Evolutionary conservation across 1,139 yeast genomes (phyloP).

Genomic region (Saccharomyces hybrid): DNA sequence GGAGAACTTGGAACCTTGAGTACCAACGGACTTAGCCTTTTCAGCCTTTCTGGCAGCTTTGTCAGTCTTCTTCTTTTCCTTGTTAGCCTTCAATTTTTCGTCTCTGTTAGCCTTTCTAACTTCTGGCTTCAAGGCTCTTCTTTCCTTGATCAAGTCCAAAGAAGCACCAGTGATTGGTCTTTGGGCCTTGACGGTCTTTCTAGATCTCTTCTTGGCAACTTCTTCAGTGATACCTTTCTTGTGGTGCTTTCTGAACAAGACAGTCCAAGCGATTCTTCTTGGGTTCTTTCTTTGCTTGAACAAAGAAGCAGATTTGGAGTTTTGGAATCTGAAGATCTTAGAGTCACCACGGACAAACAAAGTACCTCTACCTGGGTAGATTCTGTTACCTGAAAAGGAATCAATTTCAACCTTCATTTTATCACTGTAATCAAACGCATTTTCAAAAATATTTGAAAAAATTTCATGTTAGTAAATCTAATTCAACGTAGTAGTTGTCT

Average conservation of each 20-base stretch:
- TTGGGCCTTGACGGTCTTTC: constrained; percentile 97
- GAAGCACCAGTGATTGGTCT: constrained; percentile 99
- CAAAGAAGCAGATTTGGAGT: constrained; percentile 94
- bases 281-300: constrained; percentile 99
- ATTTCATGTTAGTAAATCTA: not conserved
- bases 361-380: constrained; percentile 99
- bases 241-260: constrained; percentile 99
- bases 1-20: constrained; percentile 60
- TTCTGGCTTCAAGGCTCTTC: constrained; percentile 93
- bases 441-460: not conserved
- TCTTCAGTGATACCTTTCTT: constrained; percentile 99
- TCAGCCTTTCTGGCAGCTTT: constrained; percentile 94
- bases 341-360: constrained; percentile 99
- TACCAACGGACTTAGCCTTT: constrained; percentile 78
- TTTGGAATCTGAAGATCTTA: constrained; percentile 98
- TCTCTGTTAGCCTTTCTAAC: constrained; percentile 98
- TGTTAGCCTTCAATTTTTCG: constrained; percentile 80
- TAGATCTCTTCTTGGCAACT: constrained; percentile 91
- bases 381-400: constrained; percentile 98
- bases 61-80: constrained; percentile 91
- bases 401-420: constrained; percentile 98
- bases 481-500: not conserved
- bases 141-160: constrained; percentile 94
- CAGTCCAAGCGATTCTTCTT: constrained; percentile 99
- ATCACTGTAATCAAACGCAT: not conserved